These are phyloP conservation scores for Dipodascopsis uninucleata DNA, from an alignment of 805 yeast genomes.

Conservation along the genomic window DNA sequence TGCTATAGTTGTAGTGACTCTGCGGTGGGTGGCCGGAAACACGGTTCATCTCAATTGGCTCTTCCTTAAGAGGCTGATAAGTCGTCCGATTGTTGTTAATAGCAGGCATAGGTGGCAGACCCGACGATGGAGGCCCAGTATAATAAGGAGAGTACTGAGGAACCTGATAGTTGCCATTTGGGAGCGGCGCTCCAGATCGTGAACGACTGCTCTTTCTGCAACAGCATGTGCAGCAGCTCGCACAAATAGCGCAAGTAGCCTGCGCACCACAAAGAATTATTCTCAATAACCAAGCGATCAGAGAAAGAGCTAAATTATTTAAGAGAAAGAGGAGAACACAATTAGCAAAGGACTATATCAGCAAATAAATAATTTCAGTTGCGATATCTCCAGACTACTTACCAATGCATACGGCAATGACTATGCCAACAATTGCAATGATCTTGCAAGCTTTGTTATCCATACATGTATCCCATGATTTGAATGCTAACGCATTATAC, in stretches of 20 bases:
- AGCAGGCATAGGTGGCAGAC: slow-evolving; percentile 7
- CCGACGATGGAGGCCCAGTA: slow-evolving; percentile 17
- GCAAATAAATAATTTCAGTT: not conserved
- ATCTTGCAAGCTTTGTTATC: slow-evolving; percentile 70
- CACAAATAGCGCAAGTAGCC: slow-evolving; percentile 19
- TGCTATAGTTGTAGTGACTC: too few species aligned
- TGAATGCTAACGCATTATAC: slow-evolving; percentile 44
- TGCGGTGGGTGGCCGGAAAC: too few species aligned
- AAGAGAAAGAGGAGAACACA: not conserved
- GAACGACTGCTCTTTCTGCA: not conserved
- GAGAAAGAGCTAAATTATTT: slow-evolving; percentile 4
- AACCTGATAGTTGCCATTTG: slow-evolving; percentile 6
- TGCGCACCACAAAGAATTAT: slow-evolving; percentile 19
- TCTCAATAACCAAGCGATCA: slow-evolving; percentile 18
- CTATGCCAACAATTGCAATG: slow-evolving; percentile 69
- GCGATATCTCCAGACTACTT: slow-evolving; percentile 2
- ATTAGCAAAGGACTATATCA: not conserved
- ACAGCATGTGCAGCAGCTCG: slow-evolving; percentile 15
- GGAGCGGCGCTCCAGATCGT: slow-evolving; percentile 5
- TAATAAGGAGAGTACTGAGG: slow-evolving; percentile 19
- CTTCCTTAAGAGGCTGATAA: slow-evolving; percentile 11
- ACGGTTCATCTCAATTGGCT: slow-evolving; percentile 20
- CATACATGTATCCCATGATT: slow-evolving; percentile 76
- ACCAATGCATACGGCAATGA: slow-evolving; percentile 49
- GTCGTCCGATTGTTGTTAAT: not conserved